Base-by-base conservation (phyloP, 306 rosid species). In the Lupinus albus region DNA sequence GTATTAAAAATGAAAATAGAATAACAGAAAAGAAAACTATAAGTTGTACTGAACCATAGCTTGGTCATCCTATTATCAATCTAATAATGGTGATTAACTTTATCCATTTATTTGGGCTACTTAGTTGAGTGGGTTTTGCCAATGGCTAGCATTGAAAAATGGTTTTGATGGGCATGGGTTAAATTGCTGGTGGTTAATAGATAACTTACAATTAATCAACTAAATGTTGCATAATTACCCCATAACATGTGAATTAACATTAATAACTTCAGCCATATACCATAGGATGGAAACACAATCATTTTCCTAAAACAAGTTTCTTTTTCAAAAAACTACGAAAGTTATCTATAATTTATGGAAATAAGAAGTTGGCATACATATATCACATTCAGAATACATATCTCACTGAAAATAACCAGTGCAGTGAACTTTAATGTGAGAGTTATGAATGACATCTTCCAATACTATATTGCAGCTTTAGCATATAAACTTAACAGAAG, bases 351-450 rank as follows among this genome's bases (percentile, higher is more conserved):
- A 42, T 60, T 50, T 35, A 25, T 33, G 32, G 18, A 70, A 33
- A n/a, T n/a, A 58, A 41, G 38, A 41, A 39, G 11, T 63, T 57
- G 12, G 41, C 61, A 13, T n/a, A 30, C 30, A 25, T 2, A 25
- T 2, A 25, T 30, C 35, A 30, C 20, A 30, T 32, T 56, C 44
- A 56, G 14, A 53, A 12, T 8, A 33, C 25, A 16, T 38, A 48
- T 38, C 45, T 20, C 16, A 61, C 15, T 45, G 21, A 64, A 45
- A n/a, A 45, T 25, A 44, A 56, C 51, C 67, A 10, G 1, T 11
- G 51, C 60, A 64, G 20, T 16, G 32, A 54, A 74, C 13, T 76
- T 60, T 35, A 51, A 45, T 61, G 65, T 35, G 18, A 61, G 16
- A 75, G 6, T 60, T 30, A 53, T 45, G 33, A 69, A 53, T 13